These are phyloP conservation scores for Claviceps sp. DNA, from an alignment of 2,329 filamentous ascomycete species.

Conservation along the genomic window DNA sequence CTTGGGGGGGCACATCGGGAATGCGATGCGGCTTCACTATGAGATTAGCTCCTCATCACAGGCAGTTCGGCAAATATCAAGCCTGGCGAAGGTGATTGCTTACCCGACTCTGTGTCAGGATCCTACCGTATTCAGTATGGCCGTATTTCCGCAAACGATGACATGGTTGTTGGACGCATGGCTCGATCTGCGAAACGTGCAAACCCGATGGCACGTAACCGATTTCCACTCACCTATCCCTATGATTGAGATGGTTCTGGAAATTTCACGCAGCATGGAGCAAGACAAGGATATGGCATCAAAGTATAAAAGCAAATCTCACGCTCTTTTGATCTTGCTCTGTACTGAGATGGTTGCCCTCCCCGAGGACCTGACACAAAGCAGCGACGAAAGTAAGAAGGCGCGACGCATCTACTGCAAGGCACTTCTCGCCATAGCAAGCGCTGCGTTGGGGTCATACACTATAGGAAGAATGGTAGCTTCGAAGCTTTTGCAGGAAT, in stretches of 20 bases:
- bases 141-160: slow-evolving; percentile 25
- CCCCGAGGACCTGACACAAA: slow-evolving; percentile 17
- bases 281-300: slow-evolving; percentile 7
- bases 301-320: slow-evolving; percentile 22
- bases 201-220: slow-evolving; percentile 23
- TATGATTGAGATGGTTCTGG: slow-evolving; percentile 24
- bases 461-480: slow-evolving; percentile 25
- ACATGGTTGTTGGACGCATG: slow-evolving; percentile 38
- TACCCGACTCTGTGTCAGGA: slow-evolving; percentile 24
- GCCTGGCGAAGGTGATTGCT: slow-evolving; percentile 30
- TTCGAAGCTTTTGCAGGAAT: slow-evolving; percentile 29
- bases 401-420: slow-evolving; percentile 23
- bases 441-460: slow-evolving; percentile 19
- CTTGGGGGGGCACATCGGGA: slow-evolving; percentile 13
- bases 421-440: slow-evolving; percentile 24
- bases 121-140: slow-evolving; percentile 16
- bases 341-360: slow-evolving; percentile 26
- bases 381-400: slow-evolving; percentile 14
- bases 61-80: slow-evolving; percentile 31
- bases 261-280: slow-evolving; percentile 16
- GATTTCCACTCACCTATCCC: slow-evolving; percentile 19
- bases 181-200: slow-evolving; percentile 27
- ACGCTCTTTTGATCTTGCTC: slow-evolving; percentile 26
- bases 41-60: slow-evolving; percentile 26
- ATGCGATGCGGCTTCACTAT: slow-evolving; percentile 24